Percentiles rank a stretch among this genome's conserved stretches.
Conservation (phyloP, 495 filamentous ascomycete species). For the Penicillium ucsense region DNA sequence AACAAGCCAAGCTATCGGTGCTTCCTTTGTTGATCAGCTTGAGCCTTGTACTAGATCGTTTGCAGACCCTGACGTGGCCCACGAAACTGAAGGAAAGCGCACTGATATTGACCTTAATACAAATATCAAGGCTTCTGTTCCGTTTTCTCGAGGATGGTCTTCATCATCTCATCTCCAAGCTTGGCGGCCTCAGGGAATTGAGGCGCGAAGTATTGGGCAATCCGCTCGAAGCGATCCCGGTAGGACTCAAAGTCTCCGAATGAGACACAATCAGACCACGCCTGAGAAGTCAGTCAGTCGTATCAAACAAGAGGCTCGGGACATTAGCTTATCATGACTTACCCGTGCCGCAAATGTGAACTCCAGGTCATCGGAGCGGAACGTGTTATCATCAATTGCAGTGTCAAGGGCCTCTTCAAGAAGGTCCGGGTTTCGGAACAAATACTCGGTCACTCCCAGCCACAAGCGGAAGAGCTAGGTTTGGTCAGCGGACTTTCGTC, state of each 20-base stretch:
- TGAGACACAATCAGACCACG: slow-evolving; percentile 87
- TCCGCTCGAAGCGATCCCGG: slow-evolving; percentile 76
- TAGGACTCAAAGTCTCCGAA: slow-evolving; percentile 88
- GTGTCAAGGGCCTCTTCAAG: slow-evolving; percentile 80
- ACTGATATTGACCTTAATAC: too few species aligned
- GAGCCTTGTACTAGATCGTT: too few species aligned
- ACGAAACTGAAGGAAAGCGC: too few species aligned
- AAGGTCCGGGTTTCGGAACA: slow-evolving; percentile 76
- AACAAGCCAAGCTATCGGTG: too few species aligned
- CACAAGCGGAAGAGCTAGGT: slow-evolving; percentile 83
- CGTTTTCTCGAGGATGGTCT: slow-evolving; percentile 82
- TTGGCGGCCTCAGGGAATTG: slow-evolving; percentile 75
- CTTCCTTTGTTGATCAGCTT: too few species aligned
- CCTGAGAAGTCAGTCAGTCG: slow-evolving; percentile 30
- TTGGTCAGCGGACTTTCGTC: too few species aligned
- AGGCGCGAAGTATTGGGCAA: slow-evolving; percentile 83
- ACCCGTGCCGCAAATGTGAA: slow-evolving; percentile 91
- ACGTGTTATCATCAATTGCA: slow-evolving; percentile 78
- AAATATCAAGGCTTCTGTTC: slow-evolving; percentile 9
- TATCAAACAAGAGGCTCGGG: too few species aligned
- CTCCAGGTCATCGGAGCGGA: slow-evolving; percentile 85
- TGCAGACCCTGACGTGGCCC: too few species aligned
- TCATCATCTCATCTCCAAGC: slow-evolving; percentile 95
- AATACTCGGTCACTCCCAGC: slow-evolving; percentile 93
- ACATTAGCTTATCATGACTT: slow-evolving; percentile 14